Base-by-base conservation (phyloP, 2,329 filamentous ascomycete species). In the Fusarium kyushuense region DNA sequence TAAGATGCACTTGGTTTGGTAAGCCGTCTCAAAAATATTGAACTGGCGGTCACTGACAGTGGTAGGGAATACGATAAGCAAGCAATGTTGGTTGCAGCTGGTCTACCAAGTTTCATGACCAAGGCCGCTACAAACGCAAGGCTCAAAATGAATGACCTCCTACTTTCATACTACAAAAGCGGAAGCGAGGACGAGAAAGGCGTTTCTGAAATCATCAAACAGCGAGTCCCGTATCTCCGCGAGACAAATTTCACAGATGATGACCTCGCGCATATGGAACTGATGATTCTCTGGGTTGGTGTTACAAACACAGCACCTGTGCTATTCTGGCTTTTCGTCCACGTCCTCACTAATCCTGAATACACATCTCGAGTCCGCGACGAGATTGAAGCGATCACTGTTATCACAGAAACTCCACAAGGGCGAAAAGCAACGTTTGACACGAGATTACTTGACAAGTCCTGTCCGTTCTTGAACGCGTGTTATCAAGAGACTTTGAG, bases 401-500 rank as follows among this genome's bases (percentile, higher is more conserved):
- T n/a, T 1, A 35, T 71, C 0, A 25, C 21, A 2, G 4, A 41
- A 8, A 38, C 35, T 1, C 12, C 23, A 0, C n/a, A 29, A 2
- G 53, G 53, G 4, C 60, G 55, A 21, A 48, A 38, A 3, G 74
- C 67, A 10, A 74, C 63, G 1, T 70, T 84, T 10, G 75, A 80
- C 36, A 74, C 77, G 38, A 68, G 64, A 1, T 65, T 67, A 3
- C 69, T 85, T 9, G 77, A 79, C 42, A 72, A 78, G 10, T 48
- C 69, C 2, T 83, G 80, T 55, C 80, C 81, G 0, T 73, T 83
- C 5, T 69, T 86, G 19, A 72, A 79, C 27, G 79, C 80, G 10
- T 76, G 76, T 10, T 84, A 80, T 64, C 79, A 80, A 43, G 84
- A 86, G 67, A 77, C 75, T 1, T 70, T 84, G 32, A 79, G 83